These are phyloP conservation scores for Trichoderma sp. DNA, from an alignment of 2,329 filamentous ascomycete genomes.

Conservation along the genomic window DNA sequence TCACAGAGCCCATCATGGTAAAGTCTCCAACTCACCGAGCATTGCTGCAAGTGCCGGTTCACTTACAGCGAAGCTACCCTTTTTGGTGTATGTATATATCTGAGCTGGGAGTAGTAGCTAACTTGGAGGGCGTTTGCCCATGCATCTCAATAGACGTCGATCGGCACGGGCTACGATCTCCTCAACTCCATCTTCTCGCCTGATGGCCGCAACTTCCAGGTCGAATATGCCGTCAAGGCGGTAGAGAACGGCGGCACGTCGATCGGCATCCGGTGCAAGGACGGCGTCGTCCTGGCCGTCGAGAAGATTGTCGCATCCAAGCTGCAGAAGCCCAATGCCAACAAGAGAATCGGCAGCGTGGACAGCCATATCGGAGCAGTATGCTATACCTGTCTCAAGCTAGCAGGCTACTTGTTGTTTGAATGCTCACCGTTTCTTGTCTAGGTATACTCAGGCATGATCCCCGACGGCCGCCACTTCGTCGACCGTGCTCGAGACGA, in stretches of 20 bases:
- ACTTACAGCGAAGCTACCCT: neutral
- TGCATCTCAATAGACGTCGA: slow-evolving; percentile 77
- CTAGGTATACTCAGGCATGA: slow-evolving; percentile 91
- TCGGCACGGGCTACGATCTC: slow-evolving; percentile 99
- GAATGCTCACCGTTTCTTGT: slow-evolving; percentile 20
- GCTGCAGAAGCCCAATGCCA: slow-evolving; percentile 89
- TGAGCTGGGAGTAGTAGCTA: slow-evolving; percentile 20
- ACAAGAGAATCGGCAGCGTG: slow-evolving; percentile 94
- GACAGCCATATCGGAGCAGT: slow-evolving; percentile 94
- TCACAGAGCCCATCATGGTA: slow-evolving; percentile 25
- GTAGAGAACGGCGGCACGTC: slow-evolving; percentile 98
- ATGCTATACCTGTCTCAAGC: slow-evolving; percentile 50
- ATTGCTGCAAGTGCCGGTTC: neutral
- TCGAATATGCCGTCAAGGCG: slow-evolving; percentile 98
- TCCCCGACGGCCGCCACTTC: slow-evolving; percentile 95
- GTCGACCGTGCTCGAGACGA: slow-evolving; percentile 93
- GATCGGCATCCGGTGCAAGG: slow-evolving; percentile 94
- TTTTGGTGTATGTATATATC: neutral
- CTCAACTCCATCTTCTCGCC: slow-evolving; percentile 99
- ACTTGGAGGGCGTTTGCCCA: neutral
- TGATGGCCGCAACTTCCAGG: slow-evolving; percentile 98
- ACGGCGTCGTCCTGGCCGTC: slow-evolving; percentile 91
- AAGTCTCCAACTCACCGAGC: slow-evolving; percentile 3
- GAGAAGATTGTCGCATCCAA: slow-evolving; percentile 97
- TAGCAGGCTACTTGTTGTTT: neutral